These are phyloP conservation scores for Ceratobasidium sp. DNA, from an alignment of 1,284 basidiomycete genomes.

Conservation along the genomic window DNA sequence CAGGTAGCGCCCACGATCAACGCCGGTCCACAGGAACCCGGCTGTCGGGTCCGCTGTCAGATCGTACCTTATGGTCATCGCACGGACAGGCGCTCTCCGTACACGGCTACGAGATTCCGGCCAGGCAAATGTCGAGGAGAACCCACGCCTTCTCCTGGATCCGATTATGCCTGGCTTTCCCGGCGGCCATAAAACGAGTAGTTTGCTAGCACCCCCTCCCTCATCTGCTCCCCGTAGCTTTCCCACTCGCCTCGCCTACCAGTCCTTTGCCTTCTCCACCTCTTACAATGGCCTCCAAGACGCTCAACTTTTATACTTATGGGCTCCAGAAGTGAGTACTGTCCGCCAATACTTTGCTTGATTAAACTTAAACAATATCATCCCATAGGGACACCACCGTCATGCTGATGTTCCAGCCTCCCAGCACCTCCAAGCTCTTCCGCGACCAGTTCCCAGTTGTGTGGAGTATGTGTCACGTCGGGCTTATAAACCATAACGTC, in stretches of 20 bases:
- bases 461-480: not conserved
- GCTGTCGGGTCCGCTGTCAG: not conserved
- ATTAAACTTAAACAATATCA: no score
- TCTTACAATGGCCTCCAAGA: constrained; percentile 15
- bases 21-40: not conserved
- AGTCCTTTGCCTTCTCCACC: not conserved
- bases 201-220: not conserved
- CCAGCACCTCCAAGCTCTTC: constrained; percentile 13
- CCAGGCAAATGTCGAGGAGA: not conserved
- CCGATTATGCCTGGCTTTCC: not conserved
- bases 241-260: not conserved
- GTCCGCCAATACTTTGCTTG: not conserved
- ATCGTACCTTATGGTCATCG: not conserved
- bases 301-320: constrained; percentile 21
- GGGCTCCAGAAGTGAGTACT: constrained; percentile 17
- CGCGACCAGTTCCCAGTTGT: constrained; percentile 25
- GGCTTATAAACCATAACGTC: not conserved
- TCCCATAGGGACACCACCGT: constrained; percentile 17
- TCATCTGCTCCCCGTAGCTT: not conserved
- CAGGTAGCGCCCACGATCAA: constrained; percentile 1
- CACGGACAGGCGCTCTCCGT: not conserved
- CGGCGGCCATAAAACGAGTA: not conserved
- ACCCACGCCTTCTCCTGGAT: not conserved
- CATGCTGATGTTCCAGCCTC: constrained; percentile 32
- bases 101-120: not conserved